Evolutionary conservation across 257 asterid species (phyloP).

Genomic region (Vinca minor): DNA sequence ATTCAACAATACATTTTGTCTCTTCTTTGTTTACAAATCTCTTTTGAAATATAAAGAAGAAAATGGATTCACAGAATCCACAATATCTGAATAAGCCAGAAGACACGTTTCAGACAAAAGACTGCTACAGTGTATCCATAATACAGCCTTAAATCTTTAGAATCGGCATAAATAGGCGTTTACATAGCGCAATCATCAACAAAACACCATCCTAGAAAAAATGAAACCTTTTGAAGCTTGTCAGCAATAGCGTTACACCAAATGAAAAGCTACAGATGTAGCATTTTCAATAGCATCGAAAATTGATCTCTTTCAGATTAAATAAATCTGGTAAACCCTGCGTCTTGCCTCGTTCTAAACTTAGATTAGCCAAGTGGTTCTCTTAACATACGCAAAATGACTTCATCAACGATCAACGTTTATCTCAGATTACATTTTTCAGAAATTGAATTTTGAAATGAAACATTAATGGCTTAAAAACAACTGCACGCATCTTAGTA

Average conservation of each 20-base stretch:
- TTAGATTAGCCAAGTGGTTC: too few species aligned
- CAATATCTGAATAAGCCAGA: neutral
- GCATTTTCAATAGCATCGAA: too few species aligned
- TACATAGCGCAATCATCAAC: neutral
- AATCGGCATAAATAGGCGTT: neutral
- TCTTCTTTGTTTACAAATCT: neutral
- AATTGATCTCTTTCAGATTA: neutral
- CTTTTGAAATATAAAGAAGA: neutral
- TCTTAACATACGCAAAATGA: neutral
- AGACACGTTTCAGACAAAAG: constrained; percentile 1
- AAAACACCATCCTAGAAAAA: neutral
- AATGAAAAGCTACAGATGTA: too few species aligned
- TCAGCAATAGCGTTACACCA: neutral
- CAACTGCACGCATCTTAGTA: neutral
- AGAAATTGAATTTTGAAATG: neutral
- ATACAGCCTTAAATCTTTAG: neutral
- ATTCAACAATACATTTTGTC: too few species aligned
- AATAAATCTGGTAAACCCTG: neutral
- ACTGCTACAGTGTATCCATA: neutral
- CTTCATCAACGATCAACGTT: neutral
- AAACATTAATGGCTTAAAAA: neutral
- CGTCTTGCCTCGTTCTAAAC: neutral
- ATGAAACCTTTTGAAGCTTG: neutral
- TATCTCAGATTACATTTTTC: neutral
- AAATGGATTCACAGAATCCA: neutral